These are phyloP conservation scores for Ophiostoma fasciatum DNA, from an alignment of 2,329 filamentous ascomycete species.

Conservation along the genomic window DNA sequence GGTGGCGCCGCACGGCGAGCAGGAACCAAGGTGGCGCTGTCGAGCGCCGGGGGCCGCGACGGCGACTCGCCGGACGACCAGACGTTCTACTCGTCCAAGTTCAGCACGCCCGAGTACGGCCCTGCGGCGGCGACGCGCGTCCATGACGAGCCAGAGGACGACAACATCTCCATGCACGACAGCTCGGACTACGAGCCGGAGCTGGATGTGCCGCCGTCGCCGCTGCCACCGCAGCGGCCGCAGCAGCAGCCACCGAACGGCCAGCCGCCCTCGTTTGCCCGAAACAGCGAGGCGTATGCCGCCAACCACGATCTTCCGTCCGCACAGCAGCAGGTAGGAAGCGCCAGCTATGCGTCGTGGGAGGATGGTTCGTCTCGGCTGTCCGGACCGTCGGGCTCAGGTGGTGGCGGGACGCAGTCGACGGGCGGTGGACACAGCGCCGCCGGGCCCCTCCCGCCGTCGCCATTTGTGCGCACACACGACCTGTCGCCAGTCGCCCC, in stretches of 20 bases:
- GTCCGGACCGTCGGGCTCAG: too few species aligned
- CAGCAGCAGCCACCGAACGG: conserved; percentile 1
- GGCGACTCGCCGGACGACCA: conserved; percentile 86
- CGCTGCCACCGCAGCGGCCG: neutral
- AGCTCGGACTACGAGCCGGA: conserved; percentile 22
- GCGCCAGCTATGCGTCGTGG: neutral
- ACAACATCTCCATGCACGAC: conserved; percentile 24
- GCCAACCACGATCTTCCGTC: neutral
- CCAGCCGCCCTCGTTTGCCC: too few species aligned
- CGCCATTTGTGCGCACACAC: conserved; percentile 52
- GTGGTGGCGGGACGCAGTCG: neutral
- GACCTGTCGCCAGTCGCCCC: conserved; percentile 61
- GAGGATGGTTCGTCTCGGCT: neutral
- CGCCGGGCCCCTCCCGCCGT: conserved; percentile 23
- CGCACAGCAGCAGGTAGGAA: neutral
- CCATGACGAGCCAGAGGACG: conserved; percentile 11
- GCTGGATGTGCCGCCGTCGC: conserved; percentile 8
- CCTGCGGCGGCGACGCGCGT: conserved; percentile 24
- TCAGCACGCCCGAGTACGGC: conserved; percentile 55
- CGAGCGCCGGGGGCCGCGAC: conserved; percentile 31
- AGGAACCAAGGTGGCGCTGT: neutral
- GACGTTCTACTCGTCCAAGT: conserved; percentile 89
- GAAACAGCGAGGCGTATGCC: neutral
- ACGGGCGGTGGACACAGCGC: neutral
- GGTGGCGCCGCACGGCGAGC: too few species aligned